Evolutionary conservation across 306 rosid genomes (phyloP).

Genomic region (Vigna radiata): DNA sequence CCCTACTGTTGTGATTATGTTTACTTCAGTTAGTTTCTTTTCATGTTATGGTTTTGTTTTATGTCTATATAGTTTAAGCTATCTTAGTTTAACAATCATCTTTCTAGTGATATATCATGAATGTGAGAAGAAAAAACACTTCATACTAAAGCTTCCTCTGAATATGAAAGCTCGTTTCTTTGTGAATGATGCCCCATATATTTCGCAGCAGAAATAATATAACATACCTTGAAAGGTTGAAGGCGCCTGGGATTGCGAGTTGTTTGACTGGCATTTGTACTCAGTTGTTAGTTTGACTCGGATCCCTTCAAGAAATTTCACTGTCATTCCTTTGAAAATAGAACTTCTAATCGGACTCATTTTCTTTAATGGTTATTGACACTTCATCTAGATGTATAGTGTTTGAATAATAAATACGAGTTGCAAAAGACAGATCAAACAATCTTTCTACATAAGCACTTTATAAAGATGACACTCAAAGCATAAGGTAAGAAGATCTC

Average conservation of each 20-base stretch:
- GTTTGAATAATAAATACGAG: not conserved
- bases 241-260: not conserved
- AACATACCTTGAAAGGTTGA: constrained; percentile 19
- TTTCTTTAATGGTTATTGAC: not conserved
- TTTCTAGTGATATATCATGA: not conserved
- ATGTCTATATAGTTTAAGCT: no score
- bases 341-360: not conserved
- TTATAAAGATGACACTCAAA: constrained; percentile 1
- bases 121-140: not conserved
- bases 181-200: not conserved
- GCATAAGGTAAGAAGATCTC: not conserved
- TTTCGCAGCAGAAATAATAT: not conserved
- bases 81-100: not conserved
- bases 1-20: no score
- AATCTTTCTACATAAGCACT: not conserved
- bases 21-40: no score
- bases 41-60: no score
- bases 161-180: not conserved
- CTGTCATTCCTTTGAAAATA: not conserved
- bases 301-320: constrained; percentile 26
- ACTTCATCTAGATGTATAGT: not conserved
- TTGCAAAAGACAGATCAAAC: not conserved
- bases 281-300: constrained; percentile 16
- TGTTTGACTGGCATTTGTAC: not conserved
- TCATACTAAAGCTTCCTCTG: not conserved